phyloP scores from a whole-genome alignment of 495 filamentous ascomycete genomes.

The Penicillium robsamsonii region DNA sequence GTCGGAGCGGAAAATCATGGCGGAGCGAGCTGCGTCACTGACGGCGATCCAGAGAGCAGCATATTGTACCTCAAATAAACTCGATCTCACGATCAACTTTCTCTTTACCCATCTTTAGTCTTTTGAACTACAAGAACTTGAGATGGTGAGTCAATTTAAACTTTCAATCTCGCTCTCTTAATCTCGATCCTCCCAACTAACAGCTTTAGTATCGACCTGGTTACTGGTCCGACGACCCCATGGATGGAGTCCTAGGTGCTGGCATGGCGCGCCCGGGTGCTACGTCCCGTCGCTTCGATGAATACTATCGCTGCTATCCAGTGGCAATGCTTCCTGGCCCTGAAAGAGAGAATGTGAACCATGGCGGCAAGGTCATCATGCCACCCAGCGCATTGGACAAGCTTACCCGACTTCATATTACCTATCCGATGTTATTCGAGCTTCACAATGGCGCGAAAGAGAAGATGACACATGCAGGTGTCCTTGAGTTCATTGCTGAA shows the following conservation, averaged over 20 bases:
- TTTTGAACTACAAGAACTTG: neutral
- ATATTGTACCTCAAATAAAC: slow-evolving; percentile 4
- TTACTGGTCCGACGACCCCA: slow-evolving; percentile 58
- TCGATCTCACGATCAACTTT: slow-evolving; percentile 4
- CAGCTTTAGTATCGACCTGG: slow-evolving; percentile 48
- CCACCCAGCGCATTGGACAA: slow-evolving; percentile 94
- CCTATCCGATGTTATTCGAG: slow-evolving; percentile 97
- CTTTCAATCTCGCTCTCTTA: neutral
- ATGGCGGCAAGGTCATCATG: slow-evolving; percentile 95
- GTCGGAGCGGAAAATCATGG: slow-evolving; percentile 50
- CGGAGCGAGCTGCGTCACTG: slow-evolving; percentile 45
- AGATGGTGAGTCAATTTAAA: slow-evolving; percentile 29
- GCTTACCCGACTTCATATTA: slow-evolving; percentile 91
- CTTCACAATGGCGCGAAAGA: slow-evolving; percentile 80
- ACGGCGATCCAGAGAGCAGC: slow-evolving; percentile 10
- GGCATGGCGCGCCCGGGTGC: slow-evolving; percentile 42
- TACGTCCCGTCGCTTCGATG: slow-evolving; percentile 76
- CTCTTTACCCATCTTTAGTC: slow-evolving; percentile 6
- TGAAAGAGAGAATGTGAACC: slow-evolving; percentile 86
- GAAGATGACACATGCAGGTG: slow-evolving; percentile 83
- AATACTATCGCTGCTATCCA: slow-evolving; percentile 96
- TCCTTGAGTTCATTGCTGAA: slow-evolving; percentile 95
- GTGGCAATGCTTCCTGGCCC: slow-evolving; percentile 90
- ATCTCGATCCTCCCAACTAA: slow-evolving; percentile 18
- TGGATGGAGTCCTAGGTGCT: slow-evolving; percentile 47